Conservation (phyloP, 441 rosid genomes). For the Biscutella laevigata region DNA sequence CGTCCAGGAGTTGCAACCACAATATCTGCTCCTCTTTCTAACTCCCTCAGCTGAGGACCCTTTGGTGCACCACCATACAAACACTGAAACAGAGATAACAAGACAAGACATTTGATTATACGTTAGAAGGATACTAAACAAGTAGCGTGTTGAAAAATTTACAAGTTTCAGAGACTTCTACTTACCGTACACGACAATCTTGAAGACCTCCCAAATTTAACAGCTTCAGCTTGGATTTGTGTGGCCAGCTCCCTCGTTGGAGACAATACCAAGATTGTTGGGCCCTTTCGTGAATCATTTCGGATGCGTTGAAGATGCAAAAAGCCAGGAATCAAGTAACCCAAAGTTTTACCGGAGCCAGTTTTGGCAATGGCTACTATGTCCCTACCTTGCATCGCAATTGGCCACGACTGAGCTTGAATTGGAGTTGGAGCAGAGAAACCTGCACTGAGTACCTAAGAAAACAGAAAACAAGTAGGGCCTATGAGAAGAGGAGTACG, state of each 20-base stretch:
- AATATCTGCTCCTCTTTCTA: slow-evolving; percentile 86
- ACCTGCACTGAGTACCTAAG: slow-evolving; percentile 87
- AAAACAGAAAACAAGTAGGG: slow-evolving; percentile 52
- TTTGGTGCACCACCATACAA: slow-evolving; percentile 98
- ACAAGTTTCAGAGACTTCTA: background rate
- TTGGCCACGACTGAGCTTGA: slow-evolving; percentile 99
- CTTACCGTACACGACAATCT: slow-evolving; percentile 83
- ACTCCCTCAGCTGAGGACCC: slow-evolving; percentile 82
- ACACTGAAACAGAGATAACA: slow-evolving; percentile 46
- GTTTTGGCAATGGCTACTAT: slow-evolving; percentile 98
- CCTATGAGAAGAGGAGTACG: slow-evolving; percentile 51
- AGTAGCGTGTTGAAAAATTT: background rate
- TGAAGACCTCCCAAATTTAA: slow-evolving; percentile 85
- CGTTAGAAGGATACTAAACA: background rate
- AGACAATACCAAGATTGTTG: slow-evolving; percentile 84
- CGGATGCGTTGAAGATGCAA: slow-evolving; percentile 61
- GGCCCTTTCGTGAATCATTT: slow-evolving; percentile 74
- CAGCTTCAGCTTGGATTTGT: slow-evolving; percentile 89
- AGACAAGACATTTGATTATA: background rate
- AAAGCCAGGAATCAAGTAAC: slow-evolving; percentile 85
- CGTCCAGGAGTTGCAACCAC: slow-evolving; percentile 99
- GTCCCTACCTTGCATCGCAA: slow-evolving; percentile 84
- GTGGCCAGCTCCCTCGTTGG: slow-evolving; percentile 99
- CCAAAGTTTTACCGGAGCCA: slow-evolving; percentile 97
- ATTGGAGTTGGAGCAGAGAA: slow-evolving; percentile 95